Percentiles rank a stretch among this genome's conserved stretches.
phyloP scores from a whole-genome alignment of 345 rosid species.

The Populus pruinosa region DNA sequence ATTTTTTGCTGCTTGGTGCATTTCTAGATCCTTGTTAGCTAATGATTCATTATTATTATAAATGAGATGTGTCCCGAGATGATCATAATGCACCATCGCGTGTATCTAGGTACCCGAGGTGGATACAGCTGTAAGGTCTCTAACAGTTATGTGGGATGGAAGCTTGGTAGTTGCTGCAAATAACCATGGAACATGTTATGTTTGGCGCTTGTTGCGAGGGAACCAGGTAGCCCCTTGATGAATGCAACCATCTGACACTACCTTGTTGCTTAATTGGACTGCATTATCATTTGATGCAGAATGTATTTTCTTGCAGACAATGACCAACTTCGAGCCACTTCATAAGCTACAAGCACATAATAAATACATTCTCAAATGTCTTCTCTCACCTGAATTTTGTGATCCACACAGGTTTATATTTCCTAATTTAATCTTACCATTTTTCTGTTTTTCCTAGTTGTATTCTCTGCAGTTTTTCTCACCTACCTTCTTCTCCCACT shows the following conservation, averaged over 20 bases:
- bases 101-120: conserved; percentile 74
- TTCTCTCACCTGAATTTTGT: conserved; percentile 82
- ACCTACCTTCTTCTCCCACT: not conserved
- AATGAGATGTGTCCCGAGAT: not conserved
- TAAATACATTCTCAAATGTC: conserved; percentile 86
- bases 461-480: not conserved
- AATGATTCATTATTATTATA: not conserved
- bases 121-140: conserved; percentile 84
- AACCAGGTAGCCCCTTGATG: conserved; percentile 48
- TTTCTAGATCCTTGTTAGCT: not conserved
- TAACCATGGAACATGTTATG: conserved; percentile 86
- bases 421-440: conserved; percentile 1
- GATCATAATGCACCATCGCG: conserved; percentile 1
- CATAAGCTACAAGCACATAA: conserved; percentile 91
- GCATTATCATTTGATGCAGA: not conserved
- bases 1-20: not conserved
- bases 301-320: conserved; percentile 47
- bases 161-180: conserved; percentile 97
- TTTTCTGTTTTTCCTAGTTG: not conserved
- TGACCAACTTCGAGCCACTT: conserved; percentile 94
- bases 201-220: conserved; percentile 83
- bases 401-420: conserved; percentile 65
- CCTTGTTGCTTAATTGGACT: not conserved
- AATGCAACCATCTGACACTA: conserved; percentile 1
- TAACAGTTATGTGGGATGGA: conserved; percentile 96